Evolutionary conservation across 2,329 filamentous ascomycete species (phyloP).

Genomic region (Epichloe coenophiala): DNA sequence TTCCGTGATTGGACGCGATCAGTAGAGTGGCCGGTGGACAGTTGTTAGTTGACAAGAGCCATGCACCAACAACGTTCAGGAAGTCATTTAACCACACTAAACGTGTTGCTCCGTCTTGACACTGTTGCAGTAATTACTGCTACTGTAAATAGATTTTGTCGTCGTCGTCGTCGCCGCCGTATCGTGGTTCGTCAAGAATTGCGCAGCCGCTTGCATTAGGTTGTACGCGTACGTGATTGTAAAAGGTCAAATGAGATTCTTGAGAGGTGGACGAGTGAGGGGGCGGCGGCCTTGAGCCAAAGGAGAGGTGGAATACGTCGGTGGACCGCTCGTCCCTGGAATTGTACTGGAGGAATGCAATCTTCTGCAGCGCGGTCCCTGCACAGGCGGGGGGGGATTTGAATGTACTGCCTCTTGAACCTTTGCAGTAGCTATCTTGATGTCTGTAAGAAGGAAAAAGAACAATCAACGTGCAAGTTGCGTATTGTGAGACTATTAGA

Average conservation of each 20-base stretch:
- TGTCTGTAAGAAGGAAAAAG: too few relatives aligned
- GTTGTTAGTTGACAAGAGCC: neutral
- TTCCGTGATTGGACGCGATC: neutral
- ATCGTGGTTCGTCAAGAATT: neutral
- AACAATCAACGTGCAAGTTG: neutral
- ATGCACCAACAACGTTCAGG: neutral
- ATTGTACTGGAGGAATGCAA: neutral
- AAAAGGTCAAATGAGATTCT: neutral
- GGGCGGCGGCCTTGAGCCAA: neutral
- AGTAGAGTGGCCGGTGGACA: neutral
- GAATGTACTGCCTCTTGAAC: neutral
- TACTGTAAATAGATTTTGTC: neutral
- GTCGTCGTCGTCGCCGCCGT: neutral
- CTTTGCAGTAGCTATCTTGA: too few relatives aligned
- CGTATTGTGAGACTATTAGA: neutral
- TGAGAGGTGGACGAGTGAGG: neutral
- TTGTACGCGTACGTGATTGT: neutral
- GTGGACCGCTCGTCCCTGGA: neutral
- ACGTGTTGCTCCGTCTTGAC: neutral
- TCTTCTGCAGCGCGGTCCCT: neutral
- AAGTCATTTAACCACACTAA: neutral
- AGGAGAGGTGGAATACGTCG: neutral
- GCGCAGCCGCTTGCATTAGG: neutral
- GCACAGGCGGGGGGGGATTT: neutral
- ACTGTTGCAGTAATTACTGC: neutral